Evolutionary conservation across 192 early-diverging fungal species (phyloP).

Genomic region (Lunasporangiospora selenospora): DNA sequence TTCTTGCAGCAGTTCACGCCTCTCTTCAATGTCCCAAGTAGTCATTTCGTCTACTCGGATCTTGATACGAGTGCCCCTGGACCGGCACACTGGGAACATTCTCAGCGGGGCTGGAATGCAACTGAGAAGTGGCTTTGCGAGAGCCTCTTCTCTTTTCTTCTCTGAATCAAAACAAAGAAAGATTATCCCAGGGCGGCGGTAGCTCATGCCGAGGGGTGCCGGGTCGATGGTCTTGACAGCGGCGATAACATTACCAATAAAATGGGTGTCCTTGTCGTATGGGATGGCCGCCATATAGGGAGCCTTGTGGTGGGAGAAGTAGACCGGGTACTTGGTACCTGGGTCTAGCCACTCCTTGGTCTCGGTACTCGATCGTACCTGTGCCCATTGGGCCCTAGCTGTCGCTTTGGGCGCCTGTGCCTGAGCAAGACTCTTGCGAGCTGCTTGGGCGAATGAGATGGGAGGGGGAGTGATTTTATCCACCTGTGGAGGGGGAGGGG

Average conservation of each 20-base stretch:
- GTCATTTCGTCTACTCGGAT: not conserved
- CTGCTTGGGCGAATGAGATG: too few relatives aligned
- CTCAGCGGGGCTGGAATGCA: not conserved
- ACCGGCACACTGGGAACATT: not conserved
- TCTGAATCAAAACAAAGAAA: not conserved
- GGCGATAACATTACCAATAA: not conserved
- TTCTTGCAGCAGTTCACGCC: not conserved
- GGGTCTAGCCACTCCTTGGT: too few relatives aligned
- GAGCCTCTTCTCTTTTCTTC: too few relatives aligned
- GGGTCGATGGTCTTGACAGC: not conserved
- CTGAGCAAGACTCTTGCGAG: too few relatives aligned
- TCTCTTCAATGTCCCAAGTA: not conserved
- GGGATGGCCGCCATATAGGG: too few relatives aligned
- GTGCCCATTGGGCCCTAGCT: too few relatives aligned
- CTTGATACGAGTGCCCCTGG: not conserved
- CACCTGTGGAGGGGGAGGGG: too few relatives aligned
- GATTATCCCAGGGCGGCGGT: not conserved
- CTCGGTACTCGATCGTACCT: too few relatives aligned
- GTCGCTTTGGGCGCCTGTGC: too few relatives aligned
- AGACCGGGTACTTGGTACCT: too few relatives aligned
- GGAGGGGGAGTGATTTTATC: too few relatives aligned
- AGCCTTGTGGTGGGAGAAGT: too few relatives aligned
- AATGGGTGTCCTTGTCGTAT: not conserved
- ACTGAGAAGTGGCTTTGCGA: not conserved
- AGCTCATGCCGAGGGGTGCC: not conserved